phyloP scores from a whole-genome alignment of 2,329 filamentous ascomycete species.

The Sclerotinia borealis region DNA sequence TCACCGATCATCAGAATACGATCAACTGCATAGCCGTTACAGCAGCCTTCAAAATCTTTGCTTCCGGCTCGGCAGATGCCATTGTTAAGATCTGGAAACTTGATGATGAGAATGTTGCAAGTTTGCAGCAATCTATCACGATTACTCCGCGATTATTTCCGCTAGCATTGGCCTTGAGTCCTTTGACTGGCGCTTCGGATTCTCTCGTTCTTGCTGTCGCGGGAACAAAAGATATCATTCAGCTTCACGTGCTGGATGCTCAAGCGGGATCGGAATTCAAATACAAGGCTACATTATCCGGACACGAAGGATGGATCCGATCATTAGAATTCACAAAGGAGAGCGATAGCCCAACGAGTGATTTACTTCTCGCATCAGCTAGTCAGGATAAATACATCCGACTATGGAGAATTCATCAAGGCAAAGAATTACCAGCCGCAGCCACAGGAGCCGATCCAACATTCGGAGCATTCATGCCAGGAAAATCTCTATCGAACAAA shows the following conservation, averaged over 20 bases:
- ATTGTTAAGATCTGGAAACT: constrained; percentile 66
- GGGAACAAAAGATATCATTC: constrained; percentile 76
- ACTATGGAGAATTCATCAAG: constrained; percentile 78
- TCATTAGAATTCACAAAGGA: constrained; percentile 74
- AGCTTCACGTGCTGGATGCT: constrained; percentile 61
- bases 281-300: constrained; percentile 69
- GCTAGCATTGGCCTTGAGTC: constrained; percentile 63
- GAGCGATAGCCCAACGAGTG: constrained; percentile 45
- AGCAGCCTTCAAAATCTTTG: constrained; percentile 42
- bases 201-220: constrained; percentile 71
- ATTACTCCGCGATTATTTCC: constrained; percentile 78
- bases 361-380: constrained; percentile 81
- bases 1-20: constrained; percentile 60
- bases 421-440: constrained; percentile 55
- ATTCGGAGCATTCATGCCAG: constrained; percentile 52
- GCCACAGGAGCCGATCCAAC: constrained; percentile 51
- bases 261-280: constrained; percentile 48
- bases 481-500: constrained; percentile 81
- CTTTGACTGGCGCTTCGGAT: constrained; percentile 45
- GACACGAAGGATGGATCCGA: constrained; percentile 93
- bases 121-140: constrained; percentile 63
- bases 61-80: constrained; percentile 78
- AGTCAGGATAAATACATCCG: constrained; percentile 98
- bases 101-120: constrained; percentile 37
- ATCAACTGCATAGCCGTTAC: constrained; percentile 60